Evolutionary conservation across 192 early-diverging fungal genomes (phyloP).

Genomic region (Mortierella alpina): DNA sequence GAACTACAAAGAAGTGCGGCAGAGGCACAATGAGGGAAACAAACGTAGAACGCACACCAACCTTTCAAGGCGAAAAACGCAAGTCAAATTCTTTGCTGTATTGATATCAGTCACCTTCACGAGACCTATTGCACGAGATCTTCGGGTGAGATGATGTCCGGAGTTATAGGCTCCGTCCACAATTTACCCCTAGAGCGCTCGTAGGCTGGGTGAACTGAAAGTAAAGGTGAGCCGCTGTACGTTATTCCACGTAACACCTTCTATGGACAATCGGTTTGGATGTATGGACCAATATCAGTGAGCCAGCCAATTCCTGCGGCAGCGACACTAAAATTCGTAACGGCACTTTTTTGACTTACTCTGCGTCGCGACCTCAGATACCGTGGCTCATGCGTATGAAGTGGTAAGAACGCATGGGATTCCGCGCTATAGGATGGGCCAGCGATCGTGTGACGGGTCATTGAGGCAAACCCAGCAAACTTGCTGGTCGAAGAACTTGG

Average conservation of each 20-base stretch:
- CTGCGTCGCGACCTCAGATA: slow-evolving; percentile 22
- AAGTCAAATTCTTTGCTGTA: no score
- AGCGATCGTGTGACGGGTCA: not conserved
- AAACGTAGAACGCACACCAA: not conserved
- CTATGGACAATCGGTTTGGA: no score
- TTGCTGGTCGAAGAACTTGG: not conserved
- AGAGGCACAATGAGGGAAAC: not conserved
- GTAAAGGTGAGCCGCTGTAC: no score
- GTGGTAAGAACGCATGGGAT: slow-evolving; percentile 9
- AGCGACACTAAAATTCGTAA: not conserved
- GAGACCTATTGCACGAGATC: not conserved
- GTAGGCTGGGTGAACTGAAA: no score
- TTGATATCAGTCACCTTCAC: no score
- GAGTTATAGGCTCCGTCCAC: not conserved
- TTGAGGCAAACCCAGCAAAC: not conserved
- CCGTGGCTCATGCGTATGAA: slow-evolving; percentile 19
- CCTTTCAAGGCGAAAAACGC: no score
- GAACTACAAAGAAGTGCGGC: not conserved
- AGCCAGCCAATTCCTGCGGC: no score
- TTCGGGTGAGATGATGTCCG: slow-evolving; percentile 26
- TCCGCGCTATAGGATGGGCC: slow-evolving; percentile 10
- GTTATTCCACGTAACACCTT: no score
- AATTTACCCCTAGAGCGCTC: not conserved
- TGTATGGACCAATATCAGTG: no score
- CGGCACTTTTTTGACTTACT: not conserved